Evolutionary conservation across 208 protist genomes (phyloP), one percentile per base, ranked within the genome.

Genomic region (Acanthamoeba sp.): DNA sequence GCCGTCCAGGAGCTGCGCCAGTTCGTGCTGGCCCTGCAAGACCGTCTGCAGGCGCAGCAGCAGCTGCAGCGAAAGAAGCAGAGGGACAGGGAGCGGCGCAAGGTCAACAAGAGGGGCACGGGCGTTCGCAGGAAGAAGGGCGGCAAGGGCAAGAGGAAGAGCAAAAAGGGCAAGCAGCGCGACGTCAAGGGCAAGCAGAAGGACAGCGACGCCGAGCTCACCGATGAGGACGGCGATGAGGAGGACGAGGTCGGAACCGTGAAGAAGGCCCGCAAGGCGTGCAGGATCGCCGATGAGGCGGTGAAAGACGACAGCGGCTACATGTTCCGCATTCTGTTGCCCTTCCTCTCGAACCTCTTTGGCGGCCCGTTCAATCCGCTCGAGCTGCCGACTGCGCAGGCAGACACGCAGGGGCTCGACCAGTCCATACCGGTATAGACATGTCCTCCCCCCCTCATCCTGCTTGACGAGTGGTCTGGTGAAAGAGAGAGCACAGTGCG

Each of bases 311-410:
- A 42, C 40, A 62, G 29, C 66, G 29, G 36, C 0, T 93, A 93
- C 48, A 57, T 82, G 48, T 93, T 85, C 22, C 62, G 71, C 62
- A 66, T 93, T 29, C 71, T 93, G 4, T 38, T 93, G 24, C 90
- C 90, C 7, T 93, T 93, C 52, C 48, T 93, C 5, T 27, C 90
- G 10, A 93, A 93, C 52, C 66, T 93, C 27, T 93, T 69, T 57
- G 66, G 69, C n/a, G 90, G 90, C 22, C 64, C 90, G 16, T 93
- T 93, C 52, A 93, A 66, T 24, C 90, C 90, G n/a, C 71, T 93
- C 52, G 85, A 91, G 27, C 29, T 76, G n/a, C 34, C 62, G 16
- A 40, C 27, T 24, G 40, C 48, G 5, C 45, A 27, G 24, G 38
- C 78, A 9, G 78, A 87, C 71, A 27, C 36, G 3, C 38, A 40